Evolutionary conservation across 129 eudicot species (phyloP).

Genomic region (Dittrichia graveolens): DNA sequence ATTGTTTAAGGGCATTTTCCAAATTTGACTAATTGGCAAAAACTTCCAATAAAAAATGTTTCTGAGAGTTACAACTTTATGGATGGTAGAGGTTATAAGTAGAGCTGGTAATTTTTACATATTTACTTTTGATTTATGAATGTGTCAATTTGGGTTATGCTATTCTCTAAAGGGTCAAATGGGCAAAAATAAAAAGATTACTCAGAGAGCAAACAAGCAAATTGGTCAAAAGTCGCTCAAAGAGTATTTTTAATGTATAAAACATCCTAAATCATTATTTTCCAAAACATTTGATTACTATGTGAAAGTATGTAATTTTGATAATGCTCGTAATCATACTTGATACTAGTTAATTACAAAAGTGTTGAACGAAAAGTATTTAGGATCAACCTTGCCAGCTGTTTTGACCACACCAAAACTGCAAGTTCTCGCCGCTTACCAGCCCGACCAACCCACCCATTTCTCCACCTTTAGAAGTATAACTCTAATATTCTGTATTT

Average conservation of each 20-base stretch:
- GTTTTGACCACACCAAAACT: neutral
- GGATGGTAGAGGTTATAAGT: neutral
- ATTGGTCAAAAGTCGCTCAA: neutral
- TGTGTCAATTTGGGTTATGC: neutral
- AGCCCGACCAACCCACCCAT: neutral
- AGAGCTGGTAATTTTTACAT: neutral
- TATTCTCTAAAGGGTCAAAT: neutral
- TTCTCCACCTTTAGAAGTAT: neutral
- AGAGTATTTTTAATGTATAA: neutral
- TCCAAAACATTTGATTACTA: neutral
- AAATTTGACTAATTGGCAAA: conserved; percentile 4
- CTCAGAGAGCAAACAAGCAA: neutral
- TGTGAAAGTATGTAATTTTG: neutral
- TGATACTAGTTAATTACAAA: neutral
- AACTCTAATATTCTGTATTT: neutral
- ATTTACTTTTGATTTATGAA: neutral
- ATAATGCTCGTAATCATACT: neutral
- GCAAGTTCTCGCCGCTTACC: no score
- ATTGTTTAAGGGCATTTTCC: neutral
- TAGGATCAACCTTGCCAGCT: neutral
- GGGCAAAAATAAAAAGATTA: neutral
- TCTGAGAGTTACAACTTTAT: conserved; percentile 5
- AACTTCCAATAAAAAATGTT: neutral
- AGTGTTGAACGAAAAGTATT: neutral
- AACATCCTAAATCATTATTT: neutral